phyloP scores from a whole-genome alignment of 441 rosid genomes.

The Arabidopsis lyrata region DNA sequence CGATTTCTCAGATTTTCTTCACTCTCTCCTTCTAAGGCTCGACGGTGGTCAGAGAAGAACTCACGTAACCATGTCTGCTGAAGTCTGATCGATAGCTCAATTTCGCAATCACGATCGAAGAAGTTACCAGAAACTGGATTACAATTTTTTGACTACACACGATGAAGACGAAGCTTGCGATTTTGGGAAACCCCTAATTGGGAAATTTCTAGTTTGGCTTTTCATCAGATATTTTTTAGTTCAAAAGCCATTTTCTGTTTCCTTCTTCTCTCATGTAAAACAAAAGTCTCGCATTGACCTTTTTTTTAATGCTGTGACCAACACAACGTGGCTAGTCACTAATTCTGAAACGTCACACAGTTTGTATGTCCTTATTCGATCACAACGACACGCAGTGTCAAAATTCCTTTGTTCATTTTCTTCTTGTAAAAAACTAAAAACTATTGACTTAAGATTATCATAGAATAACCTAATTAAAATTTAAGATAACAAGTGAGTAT shows the following conservation, averaged over 20 bases:
- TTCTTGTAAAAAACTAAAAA: no score
- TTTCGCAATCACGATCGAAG: not conserved
- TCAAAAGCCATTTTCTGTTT: not conserved
- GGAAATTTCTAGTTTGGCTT: not conserved
- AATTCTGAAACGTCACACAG: constrained; percentile 1
- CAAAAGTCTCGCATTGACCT: not conserved
- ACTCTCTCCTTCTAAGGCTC: not conserved
- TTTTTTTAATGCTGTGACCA: not conserved
- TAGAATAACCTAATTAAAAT: no score
- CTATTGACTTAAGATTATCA: no score
- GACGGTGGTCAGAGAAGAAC: not conserved
- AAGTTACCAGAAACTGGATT: not conserved
- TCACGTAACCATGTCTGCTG: not conserved
- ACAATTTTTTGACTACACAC: not conserved
- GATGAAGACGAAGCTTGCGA: not conserved
- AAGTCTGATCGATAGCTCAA: not conserved
- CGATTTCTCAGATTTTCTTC: not conserved
- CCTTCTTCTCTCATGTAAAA: not conserved
- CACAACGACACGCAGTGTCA: constrained; percentile 9
- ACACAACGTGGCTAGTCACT: not conserved
- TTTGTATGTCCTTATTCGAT: not conserved
- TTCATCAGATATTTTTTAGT: not conserved
- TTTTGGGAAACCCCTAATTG: not conserved
- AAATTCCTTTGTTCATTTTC: not conserved
- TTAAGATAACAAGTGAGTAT: no score